A percentile compares a stretch with the other conserved stretches of the same genome.
These are phyloP conservation scores for Cyclospora cayetanensis DNA, from an alignment of 169 alveolate species.

Conservation along the genomic window DNA sequence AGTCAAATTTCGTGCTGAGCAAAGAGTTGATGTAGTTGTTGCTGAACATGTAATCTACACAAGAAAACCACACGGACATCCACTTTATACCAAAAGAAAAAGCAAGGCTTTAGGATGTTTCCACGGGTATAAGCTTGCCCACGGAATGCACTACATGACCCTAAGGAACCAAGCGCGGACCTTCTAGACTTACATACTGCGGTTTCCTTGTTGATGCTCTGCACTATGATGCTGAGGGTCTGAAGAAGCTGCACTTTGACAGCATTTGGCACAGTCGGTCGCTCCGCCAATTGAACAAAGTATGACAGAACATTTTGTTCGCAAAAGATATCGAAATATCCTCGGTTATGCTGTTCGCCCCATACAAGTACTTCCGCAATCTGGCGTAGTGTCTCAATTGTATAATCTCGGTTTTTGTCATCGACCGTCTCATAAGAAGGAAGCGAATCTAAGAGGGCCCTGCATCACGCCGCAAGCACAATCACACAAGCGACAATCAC, in stretches of 20 bases:
- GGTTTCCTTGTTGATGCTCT: conserved; percentile 67
- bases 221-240: conserved; percentile 71
- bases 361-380: conserved; percentile 72
- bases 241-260: conserved; percentile 72
- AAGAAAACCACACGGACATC: not conserved
- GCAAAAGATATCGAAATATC: conserved; percentile 70
- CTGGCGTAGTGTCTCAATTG: conserved; percentile 68
- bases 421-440: conserved; percentile 60
- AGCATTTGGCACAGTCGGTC: conserved; percentile 60
- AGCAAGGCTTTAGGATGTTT: not conserved
- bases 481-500: not conserved
- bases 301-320: conserved; percentile 69
- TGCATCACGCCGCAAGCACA: not conserved
- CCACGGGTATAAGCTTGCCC: not conserved
- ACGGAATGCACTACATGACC: not conserved
- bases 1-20: conserved; percentile 61
- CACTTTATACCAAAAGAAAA: not conserved
- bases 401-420: conserved; percentile 55
- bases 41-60: conserved; percentile 69
- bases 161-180: not conserved
- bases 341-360: conserved; percentile 71
- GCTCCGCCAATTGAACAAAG: conserved; percentile 50
- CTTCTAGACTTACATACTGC: conserved; percentile 53
- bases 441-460: conserved; percentile 67
- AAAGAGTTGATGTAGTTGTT: conserved; percentile 68